A percentile compares a stretch with the other conserved stretches of the same genome.
Evolutionary conservation across 208 protist species (phyloP).

Genomic region (Acanthamoeba polyphaga): DNA sequence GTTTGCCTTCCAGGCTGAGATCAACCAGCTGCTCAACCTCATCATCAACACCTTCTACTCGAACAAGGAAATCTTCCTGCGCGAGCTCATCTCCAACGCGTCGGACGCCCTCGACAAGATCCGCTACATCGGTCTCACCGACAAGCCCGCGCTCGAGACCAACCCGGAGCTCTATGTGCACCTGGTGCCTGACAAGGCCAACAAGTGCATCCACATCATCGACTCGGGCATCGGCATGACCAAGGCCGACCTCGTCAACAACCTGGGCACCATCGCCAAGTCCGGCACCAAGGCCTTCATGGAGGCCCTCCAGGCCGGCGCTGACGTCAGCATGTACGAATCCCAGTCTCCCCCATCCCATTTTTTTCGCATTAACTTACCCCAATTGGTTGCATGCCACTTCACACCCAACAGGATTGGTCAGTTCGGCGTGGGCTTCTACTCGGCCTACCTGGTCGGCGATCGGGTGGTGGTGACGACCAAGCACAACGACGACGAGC

Average conservation of each 20-base stretch:
- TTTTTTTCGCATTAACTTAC: no score
- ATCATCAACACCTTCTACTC: conserved; percentile 99
- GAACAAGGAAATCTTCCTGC: conserved; percentile 99
- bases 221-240: conserved; percentile 99
- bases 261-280: conserved; percentile 99
- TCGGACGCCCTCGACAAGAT: conserved; percentile 99
- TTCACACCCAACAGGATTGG: conserved; percentile 92
- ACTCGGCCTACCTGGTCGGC: conserved; percentile 99
- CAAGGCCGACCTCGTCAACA: conserved; percentile 98
- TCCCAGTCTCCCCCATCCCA: no score
- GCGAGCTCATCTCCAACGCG: conserved; percentile 99
- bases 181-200: conserved; percentile 96
- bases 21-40: conserved; percentile 98
- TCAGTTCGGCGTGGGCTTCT: conserved; percentile 99
- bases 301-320: conserved; percentile 97
- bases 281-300: conserved; percentile 99
- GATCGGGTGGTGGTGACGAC: conserved; percentile 97
- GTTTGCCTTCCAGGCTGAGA: conserved; percentile 94
- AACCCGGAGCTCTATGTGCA: conserved; percentile 97
- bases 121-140: conserved; percentile 96
- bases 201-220: conserved; percentile 96
- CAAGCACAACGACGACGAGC: conserved; percentile 98
- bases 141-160: conserved; percentile 93
- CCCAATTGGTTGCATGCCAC: not conserved
- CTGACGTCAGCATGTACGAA: conserved; percentile 96